Base-by-base conservation (phyloP, 2,329 filamentous ascomycete genomes). In the Saccharata proteae region DNA sequence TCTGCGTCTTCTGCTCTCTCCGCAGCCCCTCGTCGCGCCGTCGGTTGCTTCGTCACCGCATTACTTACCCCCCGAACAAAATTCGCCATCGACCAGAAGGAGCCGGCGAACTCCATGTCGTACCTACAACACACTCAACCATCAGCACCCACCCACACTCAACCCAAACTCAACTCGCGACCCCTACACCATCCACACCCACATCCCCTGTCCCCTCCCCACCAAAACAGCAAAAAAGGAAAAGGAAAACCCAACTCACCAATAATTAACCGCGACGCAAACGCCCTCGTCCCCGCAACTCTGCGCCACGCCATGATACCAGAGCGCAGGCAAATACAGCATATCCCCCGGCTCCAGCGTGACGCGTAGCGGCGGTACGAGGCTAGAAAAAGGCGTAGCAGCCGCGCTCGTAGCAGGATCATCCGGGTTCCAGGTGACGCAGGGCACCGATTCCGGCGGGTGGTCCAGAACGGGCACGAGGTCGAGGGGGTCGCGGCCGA, bases 221-320 rank as follows among this genome's bases (percentile, higher is more conserved):
- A n/a, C n/a, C n/a, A n/a, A n/a, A n/a, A n/a, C n/a, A n/a, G 3
- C 15, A 10, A 7, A n/a, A 6, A 9, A 4, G 4, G 16, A 2
- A 6, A 3, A 13, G 2, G 16, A 2, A 6, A 6, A n/a, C n/a
- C n/a, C 4, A 3, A 12, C 27, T 15, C 12, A 35, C 33, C 82
- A 90, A 52, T 88, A 88, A 46, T 90, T 90, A 21, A 85, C 74
- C 2, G 82, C 80, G 34, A 80, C 73, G 24, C 80, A 83, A 18
- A 86, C 72, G 0, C 76, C 77, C 39, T 85, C 79, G 1, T 71
- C 59, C 0, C 65, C 65, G 40, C 72, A 75, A 2, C 69, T 74
- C 48, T 90, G 82, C 5, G 70, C 74, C 4, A 90, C 82, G 49
- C 88, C 85, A 49, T 90, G 82, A 48, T 81, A 80, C 82, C 82